These are phyloP conservation scores for Aspergillus amoenus DNA, from an alignment of 2,329 filamentous ascomycete genomes.

Conservation along the genomic window DNA sequence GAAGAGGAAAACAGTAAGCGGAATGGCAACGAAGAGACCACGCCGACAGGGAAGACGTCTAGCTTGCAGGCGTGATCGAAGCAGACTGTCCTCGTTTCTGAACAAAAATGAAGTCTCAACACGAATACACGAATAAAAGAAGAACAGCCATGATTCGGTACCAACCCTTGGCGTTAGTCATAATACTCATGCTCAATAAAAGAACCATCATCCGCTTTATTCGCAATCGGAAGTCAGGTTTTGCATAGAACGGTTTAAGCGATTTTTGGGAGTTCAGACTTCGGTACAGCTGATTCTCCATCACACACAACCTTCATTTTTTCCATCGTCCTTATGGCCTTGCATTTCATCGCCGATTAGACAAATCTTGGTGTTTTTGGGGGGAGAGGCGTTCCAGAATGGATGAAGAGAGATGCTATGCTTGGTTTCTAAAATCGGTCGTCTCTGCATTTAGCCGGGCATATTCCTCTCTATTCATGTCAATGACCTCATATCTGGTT, in stretches of 20 bases:
- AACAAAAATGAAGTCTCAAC: conserved; percentile 15
- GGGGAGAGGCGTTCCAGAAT: conserved; percentile 6
- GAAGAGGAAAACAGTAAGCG: conserved; percentile 50
- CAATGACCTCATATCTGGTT: not conserved
- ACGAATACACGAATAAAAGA: conserved; percentile 19
- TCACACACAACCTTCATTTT: conserved; percentile 7
- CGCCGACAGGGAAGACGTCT: conserved; percentile 17
- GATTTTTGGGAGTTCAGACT: conserved; percentile 12
- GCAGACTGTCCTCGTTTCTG: conserved; percentile 3
- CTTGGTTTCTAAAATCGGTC: not conserved
- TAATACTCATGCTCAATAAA: conserved; percentile 9
- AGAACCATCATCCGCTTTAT: conserved; percentile 11
- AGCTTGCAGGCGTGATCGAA: conserved; percentile 19
- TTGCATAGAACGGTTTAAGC: conserved; percentile 25
- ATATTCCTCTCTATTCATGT: conserved; percentile 2
- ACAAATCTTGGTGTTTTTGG: conserved; percentile 16
- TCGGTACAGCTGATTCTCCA: not conserved
- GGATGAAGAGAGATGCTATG: conserved; percentile 1
- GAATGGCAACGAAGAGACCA: conserved; percentile 31
- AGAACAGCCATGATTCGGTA: conserved; percentile 14
- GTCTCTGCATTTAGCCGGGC: conserved; percentile 3
- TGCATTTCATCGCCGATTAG: conserved; percentile 15
- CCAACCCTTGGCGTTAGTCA: conserved; percentile 13
- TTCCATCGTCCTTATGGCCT: conserved; percentile 5
- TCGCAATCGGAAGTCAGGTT: conserved; percentile 12